These are phyloP conservation scores for Amaranthus tricolor DNA, from an alignment of 179 eudicot genomes.

Conservation along the genomic window DNA sequence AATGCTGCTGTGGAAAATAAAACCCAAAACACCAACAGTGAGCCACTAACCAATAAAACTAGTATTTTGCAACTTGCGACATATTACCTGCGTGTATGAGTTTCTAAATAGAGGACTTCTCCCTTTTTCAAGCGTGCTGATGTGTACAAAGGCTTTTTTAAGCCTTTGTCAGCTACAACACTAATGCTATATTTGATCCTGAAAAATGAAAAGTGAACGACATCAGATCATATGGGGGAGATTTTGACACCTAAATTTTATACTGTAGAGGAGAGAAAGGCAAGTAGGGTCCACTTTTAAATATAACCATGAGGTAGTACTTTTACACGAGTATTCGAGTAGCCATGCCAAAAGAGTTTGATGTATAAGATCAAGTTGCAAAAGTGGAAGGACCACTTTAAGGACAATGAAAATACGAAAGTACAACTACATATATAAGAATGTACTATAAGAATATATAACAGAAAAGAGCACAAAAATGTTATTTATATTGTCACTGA, in stretches of 20 bases:
- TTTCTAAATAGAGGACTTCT: constrained; percentile 89
- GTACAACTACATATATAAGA: background rate
- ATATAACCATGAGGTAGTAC: background rate
- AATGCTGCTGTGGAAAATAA: background rate
- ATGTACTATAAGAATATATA: too few species aligned
- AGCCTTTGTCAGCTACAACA: constrained; percentile 91
- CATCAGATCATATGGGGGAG: background rate
- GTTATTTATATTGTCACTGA: too few species aligned
- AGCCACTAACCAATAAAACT: background rate
- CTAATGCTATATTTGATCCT: constrained; percentile 93
- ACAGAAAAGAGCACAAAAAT: background rate
- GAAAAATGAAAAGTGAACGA: constrained; percentile 14
- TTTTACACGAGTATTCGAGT: background rate
- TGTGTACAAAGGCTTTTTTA: constrained; percentile 79
- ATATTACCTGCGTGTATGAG: constrained; percentile 72
- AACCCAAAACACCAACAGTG: background rate
- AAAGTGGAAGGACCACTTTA: background rate
- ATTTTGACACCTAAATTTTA: background rate
- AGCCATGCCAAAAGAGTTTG: background rate
- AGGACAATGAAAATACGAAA: background rate
- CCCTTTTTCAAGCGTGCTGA: constrained; percentile 96
- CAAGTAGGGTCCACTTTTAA: background rate
- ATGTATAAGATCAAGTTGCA: background rate
- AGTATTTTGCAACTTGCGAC: background rate
- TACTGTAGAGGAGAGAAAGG: background rate